phyloP scores from a whole-genome alignment of 768 basidiomycete species.

The Xanthoconium stramineum region DNA sequence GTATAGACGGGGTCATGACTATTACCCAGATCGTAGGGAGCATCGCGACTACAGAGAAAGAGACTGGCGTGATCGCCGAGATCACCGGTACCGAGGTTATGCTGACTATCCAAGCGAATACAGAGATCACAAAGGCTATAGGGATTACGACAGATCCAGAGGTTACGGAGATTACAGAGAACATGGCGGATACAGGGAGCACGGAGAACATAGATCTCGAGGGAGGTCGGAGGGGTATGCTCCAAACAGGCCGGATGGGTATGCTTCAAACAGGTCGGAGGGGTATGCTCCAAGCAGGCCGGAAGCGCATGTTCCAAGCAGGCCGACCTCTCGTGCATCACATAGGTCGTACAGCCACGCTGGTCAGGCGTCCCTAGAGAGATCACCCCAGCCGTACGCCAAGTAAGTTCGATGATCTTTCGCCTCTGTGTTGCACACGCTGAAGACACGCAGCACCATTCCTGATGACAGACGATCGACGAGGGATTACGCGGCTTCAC shows the following conservation, averaged over 20 bases:
- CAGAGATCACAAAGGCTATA: conserved; percentile 7
- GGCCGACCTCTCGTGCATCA: conserved; percentile 23
- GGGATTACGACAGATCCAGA: not conserved
- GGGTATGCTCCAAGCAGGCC: conserved; percentile 15
- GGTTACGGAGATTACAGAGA: conserved; percentile 11
- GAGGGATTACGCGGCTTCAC: conserved; percentile 20
- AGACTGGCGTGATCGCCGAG: conserved; percentile 18
- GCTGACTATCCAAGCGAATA: conserved; percentile 16
- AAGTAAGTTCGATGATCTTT: conserved; percentile 15
- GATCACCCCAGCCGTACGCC: conserved; percentile 12
- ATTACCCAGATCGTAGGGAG: conserved; percentile 21
- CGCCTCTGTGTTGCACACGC: not conserved
- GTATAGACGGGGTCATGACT: conserved; percentile 21
- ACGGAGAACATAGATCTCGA: conserved; percentile 10
- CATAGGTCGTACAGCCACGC: conserved; percentile 24
- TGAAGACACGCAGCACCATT: conserved; percentile 18
- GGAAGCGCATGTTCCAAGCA: no score
- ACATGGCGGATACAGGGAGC: conserved; percentile 15
- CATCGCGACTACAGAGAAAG: conserved; percentile 21
- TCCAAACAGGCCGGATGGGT: conserved; percentile 23
- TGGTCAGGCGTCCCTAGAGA: conserved; percentile 17
- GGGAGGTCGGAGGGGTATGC: conserved; percentile 12
- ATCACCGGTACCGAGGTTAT: conserved; percentile 20
- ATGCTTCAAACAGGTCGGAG: conserved; percentile 22
- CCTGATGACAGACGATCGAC: conserved; percentile 26